Percentiles rank a stretch among this genome's conserved stretches.
These are phyloP conservation scores for Adenanthera pavonina DNA, from an alignment of 306 rosid species.

Conservation along the genomic window DNA sequence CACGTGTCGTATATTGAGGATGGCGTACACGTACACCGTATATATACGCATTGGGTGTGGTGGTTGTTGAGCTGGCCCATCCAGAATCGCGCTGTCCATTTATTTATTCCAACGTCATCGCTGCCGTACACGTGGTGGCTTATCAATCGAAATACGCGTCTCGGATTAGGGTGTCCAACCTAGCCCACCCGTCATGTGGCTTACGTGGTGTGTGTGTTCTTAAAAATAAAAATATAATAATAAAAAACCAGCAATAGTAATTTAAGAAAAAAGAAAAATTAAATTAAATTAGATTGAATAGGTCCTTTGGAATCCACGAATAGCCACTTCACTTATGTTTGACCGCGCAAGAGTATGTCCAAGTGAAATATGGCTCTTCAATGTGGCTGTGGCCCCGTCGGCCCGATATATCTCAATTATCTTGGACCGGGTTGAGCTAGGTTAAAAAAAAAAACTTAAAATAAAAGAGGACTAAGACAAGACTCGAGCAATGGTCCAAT, in stretches of 20 bases:
- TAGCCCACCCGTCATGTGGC: constrained; percentile 53
- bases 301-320: constrained; percentile 37
- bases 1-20: constrained; percentile 70
- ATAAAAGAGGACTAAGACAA: no score
- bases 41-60: constrained; percentile 52
- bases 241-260: not conserved
- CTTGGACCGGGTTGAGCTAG: no score
- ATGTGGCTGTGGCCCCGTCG: no score
- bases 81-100: constrained; percentile 61
- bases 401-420: no score
- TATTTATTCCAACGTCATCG: constrained; percentile 47
- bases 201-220: constrained; percentile 56
- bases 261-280: not conserved
- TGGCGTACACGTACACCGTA: constrained; percentile 56
- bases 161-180: constrained; percentile 41
- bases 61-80: constrained; percentile 83
- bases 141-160: constrained; percentile 48
- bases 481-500: no score
- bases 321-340: constrained; percentile 20
- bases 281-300: constrained; percentile 30
- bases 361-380: no score
- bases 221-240: not conserved
- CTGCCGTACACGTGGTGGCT: constrained; percentile 65
- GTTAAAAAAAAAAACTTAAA: no score
- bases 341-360: not conserved